These are phyloP conservation scores for Pyrus communis DNA, from an alignment of 306 rosid genomes.

Conservation along the genomic window DNA sequence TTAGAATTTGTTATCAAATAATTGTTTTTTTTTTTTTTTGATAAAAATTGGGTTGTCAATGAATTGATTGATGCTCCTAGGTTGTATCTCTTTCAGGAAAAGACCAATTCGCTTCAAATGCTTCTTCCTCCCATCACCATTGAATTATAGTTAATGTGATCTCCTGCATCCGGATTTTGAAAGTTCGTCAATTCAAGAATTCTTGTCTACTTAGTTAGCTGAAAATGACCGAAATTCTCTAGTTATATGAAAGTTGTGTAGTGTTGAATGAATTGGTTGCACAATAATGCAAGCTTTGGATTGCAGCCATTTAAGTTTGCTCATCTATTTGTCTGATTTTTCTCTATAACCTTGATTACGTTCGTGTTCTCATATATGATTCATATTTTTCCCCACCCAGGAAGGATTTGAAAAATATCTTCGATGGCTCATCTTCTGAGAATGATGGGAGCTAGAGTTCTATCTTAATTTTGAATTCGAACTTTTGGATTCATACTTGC, in stretches of 20 bases:
- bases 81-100: background rate
- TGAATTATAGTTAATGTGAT: background rate
- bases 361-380: constrained; percentile 2
- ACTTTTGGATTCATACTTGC: constrained; percentile 42
- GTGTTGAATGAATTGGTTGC: background rate
- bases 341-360: background rate
- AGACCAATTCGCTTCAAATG: background rate
- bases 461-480: constrained; percentile 20
- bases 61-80: background rate
- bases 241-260: background rate
- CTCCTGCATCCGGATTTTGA: background rate
- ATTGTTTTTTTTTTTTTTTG: background rate
- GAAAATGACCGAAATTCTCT: background rate
- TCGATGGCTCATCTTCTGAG: constrained; percentile 29
- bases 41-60: background rate
- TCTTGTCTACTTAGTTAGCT: background rate
- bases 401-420: constrained; percentile 45
- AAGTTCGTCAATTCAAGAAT: background rate
- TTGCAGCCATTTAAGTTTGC: background rate
- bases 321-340: background rate
- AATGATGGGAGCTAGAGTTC: constrained; percentile 28
- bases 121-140: background rate
- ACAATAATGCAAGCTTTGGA: background rate
- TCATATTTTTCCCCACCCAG: constrained; percentile 31
- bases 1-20: background rate